Evolutionary conservation across 495 filamentous ascomycete genomes (phyloP).

Genomic region (Aspergillus haitiensis): DNA sequence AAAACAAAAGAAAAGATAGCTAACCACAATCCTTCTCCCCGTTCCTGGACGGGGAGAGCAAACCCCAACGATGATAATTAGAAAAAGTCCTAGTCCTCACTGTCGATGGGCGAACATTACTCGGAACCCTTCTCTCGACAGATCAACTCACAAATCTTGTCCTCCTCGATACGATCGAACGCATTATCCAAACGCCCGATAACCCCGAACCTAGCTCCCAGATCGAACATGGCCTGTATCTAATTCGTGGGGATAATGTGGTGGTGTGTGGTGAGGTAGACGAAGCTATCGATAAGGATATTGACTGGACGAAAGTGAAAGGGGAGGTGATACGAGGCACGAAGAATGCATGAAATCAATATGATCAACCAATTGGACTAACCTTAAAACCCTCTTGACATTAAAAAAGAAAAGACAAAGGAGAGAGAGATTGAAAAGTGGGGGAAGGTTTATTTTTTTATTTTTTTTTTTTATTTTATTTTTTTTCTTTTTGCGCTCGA

Average conservation of each 20-base stretch:
- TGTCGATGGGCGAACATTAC: conserved; percentile 84
- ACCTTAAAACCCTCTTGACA: too few relatives aligned
- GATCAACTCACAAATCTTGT: conserved; percentile 95
- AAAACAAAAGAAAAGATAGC: too few relatives aligned
- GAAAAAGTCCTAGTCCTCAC: conserved; percentile 92
- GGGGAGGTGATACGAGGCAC: conserved; percentile 80
- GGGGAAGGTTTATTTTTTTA: too few relatives aligned
- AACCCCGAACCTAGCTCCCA: conserved; percentile 79
- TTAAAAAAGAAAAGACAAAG: too few relatives aligned
- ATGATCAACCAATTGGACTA: not conserved
- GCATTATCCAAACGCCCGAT: conserved; percentile 81
- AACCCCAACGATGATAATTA: conserved; percentile 32
- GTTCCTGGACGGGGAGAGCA: too few relatives aligned
- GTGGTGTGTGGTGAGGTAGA: conserved; percentile 88
- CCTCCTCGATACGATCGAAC: conserved; percentile 78
- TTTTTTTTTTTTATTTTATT: too few relatives aligned
- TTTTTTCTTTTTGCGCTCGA: too few relatives aligned
- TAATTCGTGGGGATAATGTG: conserved; percentile 93
- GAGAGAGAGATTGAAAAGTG: too few relatives aligned
- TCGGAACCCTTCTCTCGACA: conserved; percentile 79
- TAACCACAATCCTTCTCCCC: too few relatives aligned
- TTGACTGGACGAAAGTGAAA: conserved; percentile 88
- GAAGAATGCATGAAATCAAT: conserved; percentile 64
- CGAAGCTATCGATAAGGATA: conserved; percentile 79
- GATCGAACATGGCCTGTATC: conserved; percentile 81